Percentiles rank a stretch among this genome's conserved stretches.
Evolutionary conservation across 2,329 filamentous ascomycete genomes (phyloP).

Genomic region (Colletotrichum sp.): DNA sequence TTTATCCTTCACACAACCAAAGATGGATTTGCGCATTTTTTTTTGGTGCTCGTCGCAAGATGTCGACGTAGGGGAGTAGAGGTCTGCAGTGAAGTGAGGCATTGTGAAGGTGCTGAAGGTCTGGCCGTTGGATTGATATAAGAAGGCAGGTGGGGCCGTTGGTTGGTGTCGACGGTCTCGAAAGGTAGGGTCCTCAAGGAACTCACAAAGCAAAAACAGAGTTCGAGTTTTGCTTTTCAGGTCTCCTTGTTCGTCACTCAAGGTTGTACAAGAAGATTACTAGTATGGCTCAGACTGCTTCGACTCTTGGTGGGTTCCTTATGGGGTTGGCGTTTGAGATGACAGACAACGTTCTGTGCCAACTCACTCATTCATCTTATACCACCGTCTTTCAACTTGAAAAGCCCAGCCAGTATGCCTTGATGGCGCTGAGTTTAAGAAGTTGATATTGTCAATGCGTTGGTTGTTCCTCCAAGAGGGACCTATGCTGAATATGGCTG

Average conservation of each 20-base stretch:
- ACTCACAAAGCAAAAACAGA: background rate
- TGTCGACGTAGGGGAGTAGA: background rate
- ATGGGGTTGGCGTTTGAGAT: background rate
- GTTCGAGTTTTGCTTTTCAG: background rate
- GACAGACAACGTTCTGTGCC: background rate
- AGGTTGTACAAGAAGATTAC: background rate
- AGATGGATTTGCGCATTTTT: constrained; percentile 28
- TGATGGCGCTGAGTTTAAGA: background rate
- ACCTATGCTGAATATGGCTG: background rate
- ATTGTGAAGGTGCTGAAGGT: background rate
- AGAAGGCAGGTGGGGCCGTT: background rate
- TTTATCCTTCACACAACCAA: constrained; percentile 38
- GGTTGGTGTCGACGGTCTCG: background rate
- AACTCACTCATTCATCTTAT: background rate
- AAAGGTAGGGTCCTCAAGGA: background rate
- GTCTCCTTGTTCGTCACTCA: background rate
- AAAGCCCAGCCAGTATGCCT: background rate
- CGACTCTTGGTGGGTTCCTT: background rate
- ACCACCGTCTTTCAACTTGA: background rate
- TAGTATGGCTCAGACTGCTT: background rate
- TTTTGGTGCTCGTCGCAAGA: background rate
- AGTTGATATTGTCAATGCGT: background rate
- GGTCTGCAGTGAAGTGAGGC: constrained; percentile 6
- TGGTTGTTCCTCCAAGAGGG: background rate
- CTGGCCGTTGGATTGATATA: background rate